phyloP scores from a whole-genome alignment of 2,329 filamentous ascomycete genomes.

The Aspergillus tamarii region DNA sequence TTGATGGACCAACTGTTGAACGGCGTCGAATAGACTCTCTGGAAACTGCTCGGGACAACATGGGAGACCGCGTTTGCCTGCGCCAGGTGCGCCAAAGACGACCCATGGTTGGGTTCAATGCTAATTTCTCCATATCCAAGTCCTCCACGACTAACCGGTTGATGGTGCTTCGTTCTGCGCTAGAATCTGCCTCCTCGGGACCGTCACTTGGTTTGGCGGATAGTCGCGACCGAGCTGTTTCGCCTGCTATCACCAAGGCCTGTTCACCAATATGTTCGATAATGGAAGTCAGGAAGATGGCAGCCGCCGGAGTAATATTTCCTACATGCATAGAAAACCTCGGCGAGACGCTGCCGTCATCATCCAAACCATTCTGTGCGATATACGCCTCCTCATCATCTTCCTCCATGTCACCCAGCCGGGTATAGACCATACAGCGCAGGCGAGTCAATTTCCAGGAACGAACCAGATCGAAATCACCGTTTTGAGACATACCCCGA shows the following conservation, averaged over 20 bases:
- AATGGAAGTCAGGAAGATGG: constrained; percentile 94
- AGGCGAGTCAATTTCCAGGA: constrained; percentile 92
- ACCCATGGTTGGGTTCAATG: constrained; percentile 84
- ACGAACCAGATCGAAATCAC: constrained; percentile 85
- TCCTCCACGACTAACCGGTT: constrained; percentile 79
- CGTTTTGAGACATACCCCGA: constrained; percentile 53
- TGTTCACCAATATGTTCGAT: constrained; percentile 94
- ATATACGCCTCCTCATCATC: constrained; percentile 93
- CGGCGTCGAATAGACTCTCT: constrained; percentile 44
- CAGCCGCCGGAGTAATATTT: constrained; percentile 83
- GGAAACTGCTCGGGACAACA: constrained; percentile 45
- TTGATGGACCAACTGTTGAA: constrained; percentile 24
- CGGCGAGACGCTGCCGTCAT: constrained; percentile 59
- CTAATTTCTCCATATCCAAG: constrained; percentile 88
- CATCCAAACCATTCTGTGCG: constrained; percentile 73
- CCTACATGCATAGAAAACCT: constrained; percentile 60
- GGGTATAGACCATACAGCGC: constrained; percentile 97
- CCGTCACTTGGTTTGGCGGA: constrained; percentile 51
- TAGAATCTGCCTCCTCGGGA: constrained; percentile 57
- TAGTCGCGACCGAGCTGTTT: constrained; percentile 66
- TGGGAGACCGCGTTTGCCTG: constrained; percentile 60
- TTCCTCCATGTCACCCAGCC: constrained; percentile 94
- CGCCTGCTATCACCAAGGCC: constrained; percentile 81
- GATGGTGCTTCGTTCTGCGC: constrained; percentile 53
- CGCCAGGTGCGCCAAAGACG: constrained; percentile 95